Percentiles rank a stretch among this genome's conserved stretches.
These are phyloP conservation scores for Acacia confusa DNA, from an alignment of 306 rosid species.

Conservation along the genomic window DNA sequence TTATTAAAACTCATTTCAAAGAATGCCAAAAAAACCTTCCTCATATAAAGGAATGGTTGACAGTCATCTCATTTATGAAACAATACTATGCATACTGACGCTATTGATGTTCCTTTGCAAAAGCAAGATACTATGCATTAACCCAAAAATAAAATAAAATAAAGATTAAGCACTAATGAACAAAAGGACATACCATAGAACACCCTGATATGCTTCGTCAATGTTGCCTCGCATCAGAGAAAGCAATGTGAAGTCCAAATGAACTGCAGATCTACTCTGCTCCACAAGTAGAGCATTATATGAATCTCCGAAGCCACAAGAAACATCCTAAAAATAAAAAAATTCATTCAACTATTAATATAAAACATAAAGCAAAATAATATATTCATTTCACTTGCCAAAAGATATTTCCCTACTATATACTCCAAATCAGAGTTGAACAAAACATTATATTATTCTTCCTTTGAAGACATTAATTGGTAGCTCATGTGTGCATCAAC, in stretches of 20 bases:
- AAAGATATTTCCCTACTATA: neutral
- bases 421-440: neutral
- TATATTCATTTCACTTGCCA: neutral
- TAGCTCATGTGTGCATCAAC: too few species aligned
- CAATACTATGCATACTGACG: neutral
- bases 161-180: constrained; percentile 7
- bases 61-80: constrained; percentile 18
- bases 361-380: neutral
- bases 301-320: constrained; percentile 14
- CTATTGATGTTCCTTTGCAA: constrained; percentile 14
- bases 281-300: constrained; percentile 29
- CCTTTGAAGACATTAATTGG: neutral
- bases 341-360: neutral
- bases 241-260: constrained; percentile 54
- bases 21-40: neutral
- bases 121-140: neutral
- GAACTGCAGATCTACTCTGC: constrained; percentile 60
- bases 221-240: constrained; percentile 51
- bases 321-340: constrained; percentile 29
- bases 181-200: constrained; percentile 48
- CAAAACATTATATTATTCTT: neutral
- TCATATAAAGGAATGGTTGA: neutral
- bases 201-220: constrained; percentile 54
- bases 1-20: constrained; percentile 6
- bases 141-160: too few species aligned